Percentiles rank a stretch among this genome's conserved stretches.
These are phyloP conservation scores for Thymus quinquecostatus DNA, from an alignment of 257 asterid species.

Conservation along the genomic window DNA sequence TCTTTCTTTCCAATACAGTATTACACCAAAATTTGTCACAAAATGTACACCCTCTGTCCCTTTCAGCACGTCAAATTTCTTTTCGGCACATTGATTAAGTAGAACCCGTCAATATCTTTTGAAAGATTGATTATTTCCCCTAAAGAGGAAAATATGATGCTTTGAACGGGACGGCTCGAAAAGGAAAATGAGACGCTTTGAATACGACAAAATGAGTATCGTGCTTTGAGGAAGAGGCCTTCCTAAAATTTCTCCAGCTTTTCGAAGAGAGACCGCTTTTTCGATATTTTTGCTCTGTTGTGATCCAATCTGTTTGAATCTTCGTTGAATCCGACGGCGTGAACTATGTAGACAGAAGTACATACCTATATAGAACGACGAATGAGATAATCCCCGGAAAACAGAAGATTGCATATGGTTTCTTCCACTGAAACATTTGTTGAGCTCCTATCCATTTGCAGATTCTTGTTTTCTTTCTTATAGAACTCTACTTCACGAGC, in stretches of 20 bases:
- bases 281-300: background rate
- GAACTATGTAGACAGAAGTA: too few relatives aligned
- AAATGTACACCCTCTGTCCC: background rate
- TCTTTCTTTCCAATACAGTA: background rate
- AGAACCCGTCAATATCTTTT: too few relatives aligned
- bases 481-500: conserved; percentile 48
- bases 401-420: conserved; percentile 68
- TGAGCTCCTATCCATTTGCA: conserved; percentile 41
- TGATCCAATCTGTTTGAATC: background rate
- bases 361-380: conserved; percentile 16
- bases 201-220: too few relatives aligned
- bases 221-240: background rate
- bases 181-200: too few relatives aligned
- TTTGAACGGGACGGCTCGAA: too few relatives aligned
- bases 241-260: background rate
- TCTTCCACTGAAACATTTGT: conserved; percentile 49
- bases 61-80: too few relatives aligned
- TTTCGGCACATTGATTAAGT: too few relatives aligned
- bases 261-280: background rate
- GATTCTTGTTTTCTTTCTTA: conserved; percentile 59
- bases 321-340: background rate
- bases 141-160: too few relatives aligned
- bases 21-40: background rate
- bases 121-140: too few relatives aligned
- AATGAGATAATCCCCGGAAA: conserved; percentile 45